Percentiles rank a stretch among this genome's conserved stretches.
phyloP scores from a whole-genome alignment of 768 basidiomycete genomes.

The Leucocoprinus leucothites region DNA sequence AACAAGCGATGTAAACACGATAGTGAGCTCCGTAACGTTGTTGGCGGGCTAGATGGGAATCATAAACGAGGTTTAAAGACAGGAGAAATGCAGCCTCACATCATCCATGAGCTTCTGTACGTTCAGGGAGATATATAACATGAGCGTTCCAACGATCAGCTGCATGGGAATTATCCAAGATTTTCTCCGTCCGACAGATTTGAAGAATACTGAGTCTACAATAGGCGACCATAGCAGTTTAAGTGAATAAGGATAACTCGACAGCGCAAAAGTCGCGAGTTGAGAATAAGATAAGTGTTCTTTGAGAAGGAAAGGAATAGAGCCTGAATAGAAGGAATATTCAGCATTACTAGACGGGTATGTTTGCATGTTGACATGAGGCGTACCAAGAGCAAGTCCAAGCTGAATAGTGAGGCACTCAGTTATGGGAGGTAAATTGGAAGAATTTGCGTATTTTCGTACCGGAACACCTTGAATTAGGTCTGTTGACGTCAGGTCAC shows the following conservation, averaged over 20 bases:
- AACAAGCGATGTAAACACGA: slow-evolving; percentile 85
- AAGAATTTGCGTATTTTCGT: slow-evolving; percentile 26
- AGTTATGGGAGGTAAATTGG: slow-evolving; percentile 7
- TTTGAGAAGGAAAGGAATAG: slow-evolving; percentile 93
- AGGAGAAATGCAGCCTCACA: slow-evolving; percentile 38
- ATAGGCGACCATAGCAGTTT: slow-evolving; percentile 98
- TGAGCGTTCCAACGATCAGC: slow-evolving; percentile 77
- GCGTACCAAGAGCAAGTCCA: slow-evolving; percentile 83
- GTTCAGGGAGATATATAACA: slow-evolving; percentile 74
- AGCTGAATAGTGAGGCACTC: slow-evolving; percentile 40
- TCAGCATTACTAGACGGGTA: slow-evolving; percentile 8
- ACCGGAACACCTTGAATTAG: slow-evolving; percentile 90
- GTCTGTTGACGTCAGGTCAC: slow-evolving; percentile 36
- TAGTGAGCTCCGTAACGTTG: slow-evolving; percentile 73
- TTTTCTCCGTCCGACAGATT: slow-evolving; percentile 87
- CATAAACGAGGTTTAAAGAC: slow-evolving; percentile 11
- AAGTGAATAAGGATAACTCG: slow-evolving; percentile 93
- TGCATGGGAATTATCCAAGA: slow-evolving; percentile 99
- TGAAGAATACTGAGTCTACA: slow-evolving; percentile 86
- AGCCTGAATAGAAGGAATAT: slow-evolving; percentile 52
- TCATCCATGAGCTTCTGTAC: slow-evolving; percentile 76
- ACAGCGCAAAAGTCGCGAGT: slow-evolving; percentile 89
- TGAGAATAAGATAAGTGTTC: slow-evolving; percentile 97
- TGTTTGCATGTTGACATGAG: background rate
- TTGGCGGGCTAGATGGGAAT: slow-evolving; percentile 63